Conservation (phyloP, 441 rosid species). For the Jatropha podagrica region DNA sequence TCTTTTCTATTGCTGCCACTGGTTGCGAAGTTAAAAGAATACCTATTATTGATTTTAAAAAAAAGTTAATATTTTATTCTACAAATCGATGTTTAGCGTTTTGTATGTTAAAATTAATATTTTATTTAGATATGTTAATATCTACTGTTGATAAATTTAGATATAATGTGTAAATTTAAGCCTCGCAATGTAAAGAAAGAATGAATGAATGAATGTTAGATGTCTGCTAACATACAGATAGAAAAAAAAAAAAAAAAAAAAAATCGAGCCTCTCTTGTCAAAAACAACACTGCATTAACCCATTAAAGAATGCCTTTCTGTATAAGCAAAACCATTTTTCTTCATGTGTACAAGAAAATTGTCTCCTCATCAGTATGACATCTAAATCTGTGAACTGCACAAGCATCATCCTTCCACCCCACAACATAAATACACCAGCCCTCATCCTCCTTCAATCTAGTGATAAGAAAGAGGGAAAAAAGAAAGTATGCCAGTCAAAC, state of each 20-base stretch:
- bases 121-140: too few relatives aligned
- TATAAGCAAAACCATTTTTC: constrained; percentile 17
- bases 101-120: too few relatives aligned
- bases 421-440: constrained; percentile 18
- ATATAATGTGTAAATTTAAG: too few relatives aligned
- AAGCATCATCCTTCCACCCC: constrained; percentile 15
- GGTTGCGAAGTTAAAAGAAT: neutral
- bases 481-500: neutral
- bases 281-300: neutral
- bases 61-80: too few relatives aligned
- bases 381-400: constrained; percentile 23
- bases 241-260: neutral
- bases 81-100: too few relatives aligned
- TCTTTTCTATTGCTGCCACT: neutral
- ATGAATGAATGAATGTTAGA: too few relatives aligned
- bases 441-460: constrained; percentile 7
- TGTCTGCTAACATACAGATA: neutral
- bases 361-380: constrained; percentile 20
- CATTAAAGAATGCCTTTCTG: constrained; percentile 13
- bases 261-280: neutral
- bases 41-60: too few relatives aligned
- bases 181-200: too few relatives aligned
- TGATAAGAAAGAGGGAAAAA: neutral
- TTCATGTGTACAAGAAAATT: constrained; percentile 23
- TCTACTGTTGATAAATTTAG: too few relatives aligned